Evolutionary conservation across 2,329 filamentous ascomycete species (phyloP), one percentile per base, ranked within the genome.

Genomic region (Exophiala lecanii-corni): DNA sequence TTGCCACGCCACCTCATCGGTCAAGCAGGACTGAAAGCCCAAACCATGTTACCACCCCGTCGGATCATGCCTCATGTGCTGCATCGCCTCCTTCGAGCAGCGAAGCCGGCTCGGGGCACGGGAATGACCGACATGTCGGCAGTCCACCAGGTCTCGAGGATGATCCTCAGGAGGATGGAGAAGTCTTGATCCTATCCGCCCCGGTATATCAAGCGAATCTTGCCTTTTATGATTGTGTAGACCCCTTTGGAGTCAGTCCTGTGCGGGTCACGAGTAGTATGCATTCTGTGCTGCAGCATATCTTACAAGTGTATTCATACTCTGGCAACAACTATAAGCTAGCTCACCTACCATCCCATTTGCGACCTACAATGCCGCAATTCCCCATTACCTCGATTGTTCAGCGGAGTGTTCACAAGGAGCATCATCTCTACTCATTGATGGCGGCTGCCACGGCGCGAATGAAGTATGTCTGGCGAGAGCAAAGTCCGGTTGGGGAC

Each of bases 281-380:
- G n/a, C 50, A 53, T 28, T 31, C 23, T 10, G 45, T 53, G 7
- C 39, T 53, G 19, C 47, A 53, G 28, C 37, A 48, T 25, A 34
- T 36, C 15, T 32, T 53, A 10, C 43, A 37, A 18, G 45, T 53
- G 10, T 53, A 53, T 19, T 15, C 47, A 9, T 53, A 47, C 25
- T 40, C 50, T 2, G 50, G 50, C 28, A 53, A 53, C 39, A 53
- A 53, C 28, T 53, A 50, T 40, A 53, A 53, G 19, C 32, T 53
- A 23, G 50, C 50, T 1, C 41, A 45, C 35, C 26, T 53, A 25
- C 50, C 50, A 19, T 12, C 15, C 5, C 50, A 53, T 45, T 41
- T 53, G 33, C 34, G 44, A n/a, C 35, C 39, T 2, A 43, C 47
- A 16, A 50, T 53, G 17, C 35, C 36, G n/a, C 50, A 47, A 31